Conservation (phyloP, 1,284 basidiomycete genomes). For the Pterulicium gracile region DNA sequence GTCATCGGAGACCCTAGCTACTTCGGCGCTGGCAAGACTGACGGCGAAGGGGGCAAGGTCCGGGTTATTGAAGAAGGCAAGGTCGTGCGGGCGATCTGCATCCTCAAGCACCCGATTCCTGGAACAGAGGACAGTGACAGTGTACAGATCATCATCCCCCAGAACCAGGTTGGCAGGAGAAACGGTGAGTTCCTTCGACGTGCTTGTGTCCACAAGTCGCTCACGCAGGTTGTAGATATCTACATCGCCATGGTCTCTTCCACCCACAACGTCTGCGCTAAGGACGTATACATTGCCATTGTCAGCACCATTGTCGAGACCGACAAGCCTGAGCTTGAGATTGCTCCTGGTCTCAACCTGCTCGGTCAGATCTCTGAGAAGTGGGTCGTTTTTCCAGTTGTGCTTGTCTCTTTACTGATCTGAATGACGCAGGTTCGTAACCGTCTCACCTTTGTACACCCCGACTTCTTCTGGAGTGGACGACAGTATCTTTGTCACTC, state of each 20-base stretch:
- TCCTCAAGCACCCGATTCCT: slow-evolving; percentile 97
- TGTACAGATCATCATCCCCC: slow-evolving; percentile 96
- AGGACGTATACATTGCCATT: slow-evolving; percentile 92
- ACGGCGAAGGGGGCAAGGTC: slow-evolving; percentile 61
- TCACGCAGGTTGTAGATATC: slow-evolving; percentile 59
- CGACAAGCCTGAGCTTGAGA: slow-evolving; percentile 85
- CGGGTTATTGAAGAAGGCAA: slow-evolving; percentile 89
- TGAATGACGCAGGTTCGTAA: slow-evolving; percentile 71
- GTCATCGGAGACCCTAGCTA: slow-evolving; percentile 98
- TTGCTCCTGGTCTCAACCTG: slow-evolving; percentile 83
- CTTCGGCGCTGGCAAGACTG: slow-evolving; percentile 67
- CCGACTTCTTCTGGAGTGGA: slow-evolving; percentile 75
- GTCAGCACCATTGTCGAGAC: slow-evolving; percentile 99
- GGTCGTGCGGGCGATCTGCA: slow-evolving; percentile 95
- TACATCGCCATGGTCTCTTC: slow-evolving; percentile 97
- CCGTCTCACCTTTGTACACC: slow-evolving; percentile 81
- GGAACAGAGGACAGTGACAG: slow-evolving; percentile 94
- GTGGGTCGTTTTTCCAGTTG: slow-evolving; percentile 34
- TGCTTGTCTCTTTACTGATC: slow-evolving; percentile 8
- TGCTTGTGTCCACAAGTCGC: slow-evolving; percentile 7
- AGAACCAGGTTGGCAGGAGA: slow-evolving; percentile 92
- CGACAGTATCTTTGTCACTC: slow-evolving; percentile 94
- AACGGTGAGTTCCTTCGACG: slow-evolving; percentile 60
- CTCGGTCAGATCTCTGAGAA: slow-evolving; percentile 94
- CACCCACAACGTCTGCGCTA: slow-evolving; percentile 95